Base-by-base conservation (phyloP, 192 early-diverging fungal genomes). In the Pilobolus umbonatus region DNA sequence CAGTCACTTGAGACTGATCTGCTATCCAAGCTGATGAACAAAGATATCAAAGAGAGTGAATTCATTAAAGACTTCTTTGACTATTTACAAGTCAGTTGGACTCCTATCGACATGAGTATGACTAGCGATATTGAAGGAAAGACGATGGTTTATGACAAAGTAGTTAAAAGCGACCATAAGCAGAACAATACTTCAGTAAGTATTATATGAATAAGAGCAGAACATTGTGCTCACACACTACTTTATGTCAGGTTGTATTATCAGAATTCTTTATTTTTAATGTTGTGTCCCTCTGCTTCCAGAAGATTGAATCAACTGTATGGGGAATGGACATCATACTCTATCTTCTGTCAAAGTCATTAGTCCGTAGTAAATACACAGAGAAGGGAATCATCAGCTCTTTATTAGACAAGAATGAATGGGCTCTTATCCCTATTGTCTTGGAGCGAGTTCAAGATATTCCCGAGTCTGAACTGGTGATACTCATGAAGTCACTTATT, bases 391-490 rank as follows among this genome's bases (percentile, higher is more conserved):
- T 79, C 29, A 60, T 72, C 6, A 30, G 57, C 35, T 62, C 52
- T 8, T 44, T 79, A 4, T 60, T 79, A 68, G 68, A 75, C 45
- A 68, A 71, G 17, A 61, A 75, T 42, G 67, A 66, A 46, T 79
- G 77, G 77, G 35, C 59, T 12, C 29, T 79, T 3, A 35, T 79
- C 11, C 67, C 71, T 45, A 49, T 79, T 56, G 73, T 64, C 3
- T 53, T 79, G 25, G 66, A 71, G 47, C 61, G 68, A 28, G 49
- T 79, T 12, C 31, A 61, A 35, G 77, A 79, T 70, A 71, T 79
- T 24, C 77, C 77, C 17, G 77, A 79, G 51, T 51, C 50, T 31
- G 77, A 79, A 44, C 43, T 79, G 29, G 49, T 79, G 11, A n/a
- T 53, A 11, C 53, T 73, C 34, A 52, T 79, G 52, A 72, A 73